Base-by-base conservation (phyloP, 2,329 filamentous ascomycete species). In the Blastomyces percursus region DNA sequence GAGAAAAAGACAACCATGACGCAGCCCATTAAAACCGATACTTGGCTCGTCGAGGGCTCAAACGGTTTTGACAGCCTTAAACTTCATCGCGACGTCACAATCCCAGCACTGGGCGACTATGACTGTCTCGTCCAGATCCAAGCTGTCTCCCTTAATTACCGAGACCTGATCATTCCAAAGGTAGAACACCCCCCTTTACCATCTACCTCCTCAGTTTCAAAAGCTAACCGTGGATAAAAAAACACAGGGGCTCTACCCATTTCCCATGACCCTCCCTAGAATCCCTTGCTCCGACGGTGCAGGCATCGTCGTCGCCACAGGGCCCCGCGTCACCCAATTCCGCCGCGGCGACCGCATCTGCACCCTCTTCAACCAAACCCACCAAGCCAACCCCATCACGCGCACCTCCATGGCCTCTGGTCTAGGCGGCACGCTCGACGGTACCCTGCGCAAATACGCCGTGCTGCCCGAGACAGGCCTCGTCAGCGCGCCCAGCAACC, bases 121-220 rank as follows among this genome's bases (percentile, higher is more conserved):
- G 85, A 92, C 32, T 87, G 91, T 6, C 80, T 92, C 42, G 84
- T 92, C 67, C 88, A 87, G 73, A 79, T 82, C 1, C 69, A 77
- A n/a, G 79, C 76, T 3, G 79, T 77, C 0, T 78, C 78, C 14
- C 69, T 82, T 59, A 82, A 82, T 64, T 81, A 80, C 63, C 74
- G 80, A 30, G 80, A 82, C 40, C 67, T 82, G 9, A 72, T 75
- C 19, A 80, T 81, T 59, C 74, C 77, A 0, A 72, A 76, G 72
- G 71, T 74, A 73, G 5, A 35, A 9, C n/a, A 30, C 21, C 19
- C 32, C 24, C 14, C 42, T 9, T 11, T n/a, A 40, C n/a, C n/a
- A 21, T 4, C 8, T 24, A 57, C 38, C 40, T 44, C n/a, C 6
- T 8, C 7, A 19, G 21, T 9, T 46, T 21, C 44, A 5, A 19